Evolutionary conservation across 2,329 filamentous ascomycete genomes (phyloP), one percentile per base, ranked within the genome.

Genomic region (Xylariaceae sp.): DNA sequence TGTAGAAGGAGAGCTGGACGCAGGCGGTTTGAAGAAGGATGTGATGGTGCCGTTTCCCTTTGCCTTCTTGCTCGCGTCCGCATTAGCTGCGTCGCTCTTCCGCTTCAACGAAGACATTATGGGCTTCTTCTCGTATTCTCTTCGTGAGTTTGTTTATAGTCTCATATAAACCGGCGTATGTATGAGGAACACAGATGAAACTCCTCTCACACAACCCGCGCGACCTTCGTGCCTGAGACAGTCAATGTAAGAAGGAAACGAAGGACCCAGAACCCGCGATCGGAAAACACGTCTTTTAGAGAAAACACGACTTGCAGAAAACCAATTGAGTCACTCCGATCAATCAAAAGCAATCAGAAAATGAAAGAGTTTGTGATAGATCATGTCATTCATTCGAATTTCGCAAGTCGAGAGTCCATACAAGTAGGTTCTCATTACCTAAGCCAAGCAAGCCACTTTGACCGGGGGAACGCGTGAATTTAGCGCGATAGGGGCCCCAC

Each of bases 21-120:
- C 89, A 4, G 91, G 86, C 15, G 83, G 79, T 11, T 85, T 83
- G 70, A 99, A 97, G 80, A 97, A 97, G 13, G 91, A 89, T 34
- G 88, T 92, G 71, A 99, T 96, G 76, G 81, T 92, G 63, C 81
- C 85, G 70, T 94, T 88, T 56, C 82, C 78, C 74, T 88, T 91
- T 60, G 85, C 72, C 73, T 92, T 92, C 74, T 92, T 92, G 51
- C 90, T 91, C 35, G 79, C 70, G 49, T 87, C 84, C 0, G 72
- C 65, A 34, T 73, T 73, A 9, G 75, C 70, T 4, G 74, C 76
- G 58, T 74, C 78, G 49, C 82, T 82, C 76, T 89, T 89, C 66
- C 88, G 86, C 76, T 91, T 91, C 63, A 85, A 75, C 9, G 81
- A 77, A 52, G 81, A 79, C 81, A 84, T 84, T 57, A 62, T 69